A percentile compares a stretch with the other conserved stretches of the same genome.
Evolutionary conservation across 2,329 filamentous ascomycete species (phyloP).

Genomic region (Neoascochyta sp.): DNA sequence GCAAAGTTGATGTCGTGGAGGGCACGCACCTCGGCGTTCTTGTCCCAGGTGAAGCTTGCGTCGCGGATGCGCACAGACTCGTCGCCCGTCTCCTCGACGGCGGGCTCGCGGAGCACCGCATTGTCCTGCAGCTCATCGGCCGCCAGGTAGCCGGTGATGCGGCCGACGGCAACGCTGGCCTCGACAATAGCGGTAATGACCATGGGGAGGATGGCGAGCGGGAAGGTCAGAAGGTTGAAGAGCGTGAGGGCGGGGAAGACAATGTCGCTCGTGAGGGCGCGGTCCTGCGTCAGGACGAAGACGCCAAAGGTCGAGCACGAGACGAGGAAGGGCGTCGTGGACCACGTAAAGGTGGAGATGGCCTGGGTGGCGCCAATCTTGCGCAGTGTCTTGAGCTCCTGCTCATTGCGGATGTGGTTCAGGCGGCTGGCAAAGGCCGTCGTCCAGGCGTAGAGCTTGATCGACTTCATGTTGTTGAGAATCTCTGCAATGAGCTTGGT

Average conservation of each 20-base stretch:
- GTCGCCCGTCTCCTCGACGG: slow-evolving; percentile 73
- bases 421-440: slow-evolving; percentile 96
- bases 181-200: slow-evolving; percentile 96
- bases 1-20: slow-evolving; percentile 83
- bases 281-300: slow-evolving; percentile 79
- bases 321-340: slow-evolving; percentile 92
- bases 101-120: slow-evolving; percentile 67
- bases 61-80: slow-evolving; percentile 81
- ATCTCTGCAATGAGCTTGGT: slow-evolving; percentile 95
- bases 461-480: slow-evolving; percentile 97
- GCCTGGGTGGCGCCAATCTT: slow-evolving; percentile 95
- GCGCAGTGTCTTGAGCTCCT: slow-evolving; percentile 89
- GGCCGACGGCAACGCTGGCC: slow-evolving; percentile 84
- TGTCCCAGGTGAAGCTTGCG: slow-evolving; percentile 92
- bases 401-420: slow-evolving; percentile 91
- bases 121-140: slow-evolving; percentile 88
- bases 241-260: slow-evolving; percentile 90
- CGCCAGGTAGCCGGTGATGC: slow-evolving; percentile 77
- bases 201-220: slow-evolving; percentile 91
- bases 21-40: slow-evolving; percentile 63
- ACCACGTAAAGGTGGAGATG: slow-evolving; percentile 97
- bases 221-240: slow-evolving; percentile 95
- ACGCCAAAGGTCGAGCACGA: slow-evolving; percentile 95
- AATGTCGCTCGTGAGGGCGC: slow-evolving; percentile 84
- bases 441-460: slow-evolving; percentile 98